Percentiles rank a stretch among this genome's conserved stretches.
These are phyloP conservation scores for Mycosphaerella arachidis DNA, from an alignment of 2,329 filamentous ascomycete genomes.

Conservation along the genomic window DNA sequence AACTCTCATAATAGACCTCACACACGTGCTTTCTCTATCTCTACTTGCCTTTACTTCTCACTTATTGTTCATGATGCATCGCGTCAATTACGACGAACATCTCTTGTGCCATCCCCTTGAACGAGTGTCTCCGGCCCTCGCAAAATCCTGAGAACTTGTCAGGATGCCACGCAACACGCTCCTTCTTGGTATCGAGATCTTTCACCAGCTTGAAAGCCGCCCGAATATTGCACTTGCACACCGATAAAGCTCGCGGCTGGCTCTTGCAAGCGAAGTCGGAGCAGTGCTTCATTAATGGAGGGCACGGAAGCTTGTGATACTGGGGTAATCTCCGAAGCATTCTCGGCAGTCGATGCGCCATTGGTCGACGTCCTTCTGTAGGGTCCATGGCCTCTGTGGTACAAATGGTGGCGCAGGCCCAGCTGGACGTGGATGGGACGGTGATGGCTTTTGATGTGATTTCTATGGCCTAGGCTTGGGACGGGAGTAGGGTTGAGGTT, in stretches of 20 bases:
- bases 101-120: conserved; percentile 12
- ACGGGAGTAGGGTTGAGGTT: no score
- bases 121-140: not conserved
- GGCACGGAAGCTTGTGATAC: not conserved
- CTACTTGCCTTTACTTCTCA: no score
- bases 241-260: not conserved
- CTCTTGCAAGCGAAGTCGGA: not conserved
- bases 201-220: not conserved
- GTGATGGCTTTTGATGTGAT: no score
- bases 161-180: conserved; percentile 3
- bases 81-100: conserved; percentile 12
- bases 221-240: not conserved
- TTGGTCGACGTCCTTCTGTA: not conserved
- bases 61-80: conserved; percentile 3
- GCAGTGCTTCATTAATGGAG: not conserved
- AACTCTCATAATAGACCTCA: no score
- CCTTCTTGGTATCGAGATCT: not conserved
- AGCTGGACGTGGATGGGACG: no score
- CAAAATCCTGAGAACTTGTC: conserved; percentile 10
- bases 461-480: no score
- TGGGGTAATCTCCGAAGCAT: not conserved
- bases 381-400: no score
- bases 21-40: no score
- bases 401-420: no score
- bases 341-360: not conserved